A percentile compares a stretch with the other conserved stretches of the same genome.
Evolutionary conservation across 768 basidiomycete genomes (phyloP).

Genomic region (Gelatoporia subvermispora): DNA sequence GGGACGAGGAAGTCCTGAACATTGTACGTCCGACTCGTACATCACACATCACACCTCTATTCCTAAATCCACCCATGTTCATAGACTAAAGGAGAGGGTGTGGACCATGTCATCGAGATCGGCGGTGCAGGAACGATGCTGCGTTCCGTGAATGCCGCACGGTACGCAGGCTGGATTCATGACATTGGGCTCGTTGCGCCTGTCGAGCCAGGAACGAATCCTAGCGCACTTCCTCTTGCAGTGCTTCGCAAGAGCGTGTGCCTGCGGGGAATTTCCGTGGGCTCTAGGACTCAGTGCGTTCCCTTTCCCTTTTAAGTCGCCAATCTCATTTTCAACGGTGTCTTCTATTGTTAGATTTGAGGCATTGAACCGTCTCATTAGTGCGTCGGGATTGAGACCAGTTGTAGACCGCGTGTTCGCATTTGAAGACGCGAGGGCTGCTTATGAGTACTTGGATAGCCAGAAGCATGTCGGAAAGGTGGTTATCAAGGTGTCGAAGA

Average conservation of each 20-base stretch:
- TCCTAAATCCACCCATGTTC: not conserved
- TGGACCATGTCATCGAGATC: slow-evolving; percentile 43
- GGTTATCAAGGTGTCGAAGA: slow-evolving; percentile 22
- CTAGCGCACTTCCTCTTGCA: slow-evolving; percentile 10
- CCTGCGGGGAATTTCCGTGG: slow-evolving; percentile 50
- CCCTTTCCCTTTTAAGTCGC: not conserved
- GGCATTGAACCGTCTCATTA: slow-evolving; percentile 46
- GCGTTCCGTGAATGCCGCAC: slow-evolving; percentile 37
- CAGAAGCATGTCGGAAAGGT: slow-evolving; percentile 61
- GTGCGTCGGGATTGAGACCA: slow-evolving; percentile 42
- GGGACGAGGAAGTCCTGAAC: slow-evolving; percentile 48
- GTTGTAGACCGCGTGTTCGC: slow-evolving; percentile 53
- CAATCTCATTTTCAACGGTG: no score
- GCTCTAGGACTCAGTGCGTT: slow-evolving; percentile 49
- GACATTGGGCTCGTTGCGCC: slow-evolving; percentile 44
- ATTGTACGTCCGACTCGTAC: slow-evolving; percentile 30
- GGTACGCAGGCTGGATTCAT: slow-evolving; percentile 41
- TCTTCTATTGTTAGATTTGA: slow-evolving; percentile 37
- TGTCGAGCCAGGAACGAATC: slow-evolving; percentile 15
- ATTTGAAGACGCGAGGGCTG: slow-evolving; percentile 44
- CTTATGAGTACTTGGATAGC: slow-evolving; percentile 45
- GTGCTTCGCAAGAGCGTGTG: slow-evolving; percentile 21
- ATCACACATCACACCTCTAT: not conserved
- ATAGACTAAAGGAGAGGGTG: slow-evolving; percentile 26
- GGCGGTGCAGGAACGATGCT: slow-evolving; percentile 49